phyloP scores from a whole-genome alignment of 2,329 filamentous ascomycete species.

The Coniochaeta sp. region DNA sequence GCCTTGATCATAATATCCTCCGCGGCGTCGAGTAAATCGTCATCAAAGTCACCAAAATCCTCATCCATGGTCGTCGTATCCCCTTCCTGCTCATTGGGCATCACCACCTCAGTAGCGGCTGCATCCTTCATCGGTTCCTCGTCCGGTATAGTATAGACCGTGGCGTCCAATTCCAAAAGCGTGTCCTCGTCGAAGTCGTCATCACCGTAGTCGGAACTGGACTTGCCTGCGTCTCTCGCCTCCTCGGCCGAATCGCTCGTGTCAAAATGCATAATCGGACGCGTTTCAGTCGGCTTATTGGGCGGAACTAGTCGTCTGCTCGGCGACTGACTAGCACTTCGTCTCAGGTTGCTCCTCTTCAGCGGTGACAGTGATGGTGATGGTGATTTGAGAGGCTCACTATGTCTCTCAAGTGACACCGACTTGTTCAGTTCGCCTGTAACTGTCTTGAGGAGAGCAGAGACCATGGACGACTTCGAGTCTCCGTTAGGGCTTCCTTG shows the following conservation, averaged over 20 bases:
- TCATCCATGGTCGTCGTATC: slow-evolving; percentile 28
- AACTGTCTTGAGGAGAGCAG: slow-evolving; percentile 61
- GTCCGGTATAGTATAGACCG: slow-evolving; percentile 22
- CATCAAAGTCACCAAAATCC: slow-evolving; percentile 62
- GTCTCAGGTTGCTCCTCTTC: slow-evolving; percentile 18
- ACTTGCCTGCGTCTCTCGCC: background rate
- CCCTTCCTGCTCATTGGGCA: background rate
- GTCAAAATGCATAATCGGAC: background rate
- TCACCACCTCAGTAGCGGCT: slow-evolving; percentile 8
- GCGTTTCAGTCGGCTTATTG: background rate
- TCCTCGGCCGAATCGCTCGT: slow-evolving; percentile 39
- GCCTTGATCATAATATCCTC: slow-evolving; percentile 31
- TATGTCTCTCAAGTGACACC: slow-evolving; percentile 15
- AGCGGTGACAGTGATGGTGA: slow-evolving; percentile 36
- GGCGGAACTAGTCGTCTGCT: background rate
- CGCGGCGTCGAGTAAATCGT: slow-evolving; percentile 47
- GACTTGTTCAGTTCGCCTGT: slow-evolving; percentile 42
- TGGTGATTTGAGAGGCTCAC: slow-evolving; percentile 8
- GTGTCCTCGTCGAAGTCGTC: slow-evolving; percentile 55
- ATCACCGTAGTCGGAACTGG: slow-evolving; percentile 44
- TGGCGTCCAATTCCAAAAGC: slow-evolving; percentile 47
- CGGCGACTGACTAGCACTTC: background rate
- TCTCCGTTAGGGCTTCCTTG: slow-evolving; percentile 35
- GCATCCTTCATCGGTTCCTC: slow-evolving; percentile 8
- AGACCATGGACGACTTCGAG: slow-evolving; percentile 52